A percentile compares a stretch with the other conserved stretches of the same genome.
Conservation (phyloP, 2,329 filamentous ascomycete genomes). For the Aureobasidium sp. region DNA sequence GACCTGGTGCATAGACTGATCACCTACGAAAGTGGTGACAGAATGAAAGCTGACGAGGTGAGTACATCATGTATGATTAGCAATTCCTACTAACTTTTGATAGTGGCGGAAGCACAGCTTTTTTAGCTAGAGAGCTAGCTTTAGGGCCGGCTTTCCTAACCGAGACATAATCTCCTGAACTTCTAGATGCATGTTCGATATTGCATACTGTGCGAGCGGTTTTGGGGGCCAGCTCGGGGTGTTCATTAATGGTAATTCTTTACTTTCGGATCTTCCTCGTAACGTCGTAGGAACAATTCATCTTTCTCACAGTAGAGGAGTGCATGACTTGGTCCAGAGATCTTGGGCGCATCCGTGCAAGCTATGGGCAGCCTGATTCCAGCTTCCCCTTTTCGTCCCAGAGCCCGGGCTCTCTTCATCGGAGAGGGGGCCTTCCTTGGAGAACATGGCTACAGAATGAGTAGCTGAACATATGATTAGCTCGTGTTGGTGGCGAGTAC, state of each 20-base stretch:
- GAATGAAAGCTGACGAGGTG: slow-evolving; percentile 58
- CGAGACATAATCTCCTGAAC: background rate
- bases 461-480: background rate
- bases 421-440: no score
- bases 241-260: background rate
- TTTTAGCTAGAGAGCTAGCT: background rate
- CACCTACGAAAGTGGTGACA: slow-evolving; percentile 58
- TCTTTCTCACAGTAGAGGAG: background rate
- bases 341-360: background rate
- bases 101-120: slow-evolving; percentile 3
- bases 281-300: background rate
- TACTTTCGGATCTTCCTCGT: background rate
- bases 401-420: background rate
- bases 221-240: background rate
- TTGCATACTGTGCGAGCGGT: background rate
- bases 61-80: background rate
- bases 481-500: background rate
- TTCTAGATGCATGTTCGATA: background rate
- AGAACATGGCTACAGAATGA: no score
- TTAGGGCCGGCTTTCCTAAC: background rate
- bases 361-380: background rate
- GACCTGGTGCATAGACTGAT: slow-evolving; percentile 62
- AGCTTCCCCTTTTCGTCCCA: background rate
- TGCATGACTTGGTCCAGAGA: background rate
- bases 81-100: background rate